These are phyloP conservation scores for Purshia tridentata DNA, from an alignment of 306 rosid species.

Conservation along the genomic window DNA sequence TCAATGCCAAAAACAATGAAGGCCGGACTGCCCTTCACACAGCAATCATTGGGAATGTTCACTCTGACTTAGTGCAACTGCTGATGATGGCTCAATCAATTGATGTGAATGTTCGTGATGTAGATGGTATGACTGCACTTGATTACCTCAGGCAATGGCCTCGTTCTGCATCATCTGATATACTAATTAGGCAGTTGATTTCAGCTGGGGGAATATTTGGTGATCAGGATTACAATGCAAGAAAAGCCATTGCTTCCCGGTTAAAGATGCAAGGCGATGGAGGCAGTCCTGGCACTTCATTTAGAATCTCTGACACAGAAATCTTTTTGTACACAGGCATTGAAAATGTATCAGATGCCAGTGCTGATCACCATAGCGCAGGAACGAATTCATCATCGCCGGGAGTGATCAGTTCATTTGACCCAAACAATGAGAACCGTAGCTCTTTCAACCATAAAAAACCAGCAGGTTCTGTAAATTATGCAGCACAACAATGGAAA, in stretches of 20 bases:
- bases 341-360: constrained; percentile 50
- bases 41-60: constrained; percentile 82
- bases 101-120: constrained; percentile 65
- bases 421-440: constrained; percentile 33
- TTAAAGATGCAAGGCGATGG: constrained; percentile 72
- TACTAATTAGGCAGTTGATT: constrained; percentile 67
- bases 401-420: constrained; percentile 39
- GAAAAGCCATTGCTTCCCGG: constrained; percentile 83
- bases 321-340: constrained; percentile 78
- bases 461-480: constrained; percentile 55
- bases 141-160: constrained; percentile 79
- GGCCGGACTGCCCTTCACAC: constrained; percentile 85
- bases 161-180: constrained; percentile 65
- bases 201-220: constrained; percentile 94
- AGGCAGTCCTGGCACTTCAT: constrained; percentile 86
- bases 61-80: constrained; percentile 85
- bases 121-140: constrained; percentile 77
- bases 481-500: constrained; percentile 64
- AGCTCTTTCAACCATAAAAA: constrained; percentile 41
- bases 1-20: constrained; percentile 67
- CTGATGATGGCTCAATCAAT: constrained; percentile 66
- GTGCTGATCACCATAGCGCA: constrained; percentile 43
- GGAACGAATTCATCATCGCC: constrained; percentile 56
- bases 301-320: constrained; percentile 72
- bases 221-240: constrained; percentile 58